Evolutionary conservation across 495 filamentous ascomycete genomes (phyloP), one percentile per base, ranked within the genome.

Genomic region (Penicillium coprophilum): DNA sequence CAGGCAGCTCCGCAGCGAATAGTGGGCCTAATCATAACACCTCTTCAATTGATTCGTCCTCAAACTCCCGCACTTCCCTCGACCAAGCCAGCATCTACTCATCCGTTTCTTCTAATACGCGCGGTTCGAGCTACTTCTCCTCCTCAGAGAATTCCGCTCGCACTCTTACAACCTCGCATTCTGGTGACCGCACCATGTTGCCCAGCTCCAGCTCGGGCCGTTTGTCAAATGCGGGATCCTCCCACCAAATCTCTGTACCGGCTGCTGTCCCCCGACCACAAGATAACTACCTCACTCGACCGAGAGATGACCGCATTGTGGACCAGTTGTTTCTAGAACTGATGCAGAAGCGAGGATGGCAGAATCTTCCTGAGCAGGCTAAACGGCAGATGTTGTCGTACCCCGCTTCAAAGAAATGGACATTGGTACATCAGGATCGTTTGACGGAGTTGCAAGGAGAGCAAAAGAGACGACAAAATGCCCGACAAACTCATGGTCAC

Each of bases 281-380:
- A 84, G 74, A 74, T 50, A 69, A 75, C 40, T 81, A 85, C 56
- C 81, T 95, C 23, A 77, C 78, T 46, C 78, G 85, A 39, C 94
- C 94, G 10, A 78, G 84, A 41, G 92, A 96, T 70, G 93, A 96
- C 64, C 81, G 84, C 48, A 71, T 93, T 7, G 88, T 96, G n/a
- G 94, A 98, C 70, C 83, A 89, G 65, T 87, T 96, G 72, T 98
- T 97, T 61, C 76, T 92, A 59, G 88, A 88, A 31, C 76, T 98
- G 61, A 98, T 98, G 95, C 86, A 94, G 61, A 97, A 98, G 72
- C 86, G 94, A 66, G 94, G 92, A 53, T 97, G 91, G 88, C 91
- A 95, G 71, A 92, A 92, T 66, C 80, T 97, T 50, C 94, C 94
- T n/a, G 94, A 97, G 62, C 90, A 96, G 71, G 95, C 93, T 24